Evolutionary conservation across 345 rosid species (phyloP).

Genomic region (Camelina hispida): DNA sequence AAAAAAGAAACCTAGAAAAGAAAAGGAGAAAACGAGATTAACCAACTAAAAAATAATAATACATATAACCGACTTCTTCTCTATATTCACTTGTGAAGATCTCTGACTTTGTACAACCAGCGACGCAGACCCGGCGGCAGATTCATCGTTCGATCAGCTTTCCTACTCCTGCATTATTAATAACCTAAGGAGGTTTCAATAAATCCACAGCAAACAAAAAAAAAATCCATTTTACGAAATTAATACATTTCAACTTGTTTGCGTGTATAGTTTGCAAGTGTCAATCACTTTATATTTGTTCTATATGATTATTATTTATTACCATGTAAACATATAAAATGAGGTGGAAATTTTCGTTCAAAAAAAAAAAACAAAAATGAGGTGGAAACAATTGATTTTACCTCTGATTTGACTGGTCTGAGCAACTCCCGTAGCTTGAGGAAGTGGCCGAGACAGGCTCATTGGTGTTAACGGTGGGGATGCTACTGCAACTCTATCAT

Average conservation of each 20-base stretch:
- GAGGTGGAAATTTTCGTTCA: no score
- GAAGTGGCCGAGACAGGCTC: constrained; percentile 48
- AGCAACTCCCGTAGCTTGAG: constrained; percentile 48
- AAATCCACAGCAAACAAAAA: constrained; percentile 21
- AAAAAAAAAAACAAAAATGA: no score
- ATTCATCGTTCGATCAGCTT: constrained; percentile 45
- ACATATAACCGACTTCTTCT: constrained; percentile 21
- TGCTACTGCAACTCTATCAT: constrained; percentile 47
- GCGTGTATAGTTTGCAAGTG: neutral
- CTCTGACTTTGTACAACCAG: constrained; percentile 28
- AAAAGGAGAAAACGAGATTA: neutral
- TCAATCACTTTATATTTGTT: neutral
- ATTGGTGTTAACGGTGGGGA: constrained; percentile 91
- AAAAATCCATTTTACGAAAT: neutral
- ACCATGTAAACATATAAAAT: neutral
- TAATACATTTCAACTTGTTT: neutral
- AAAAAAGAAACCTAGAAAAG: neutral
- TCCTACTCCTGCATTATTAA: constrained; percentile 45
- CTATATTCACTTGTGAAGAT: constrained; percentile 31
- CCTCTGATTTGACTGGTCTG: constrained; percentile 77
- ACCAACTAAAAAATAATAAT: constrained; percentile 34
- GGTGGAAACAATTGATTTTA: constrained; percentile 39
- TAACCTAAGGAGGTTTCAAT: constrained; percentile 45
- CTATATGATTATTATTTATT: neutral
- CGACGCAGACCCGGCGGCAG: neutral